Evolutionary conservation across 2,329 filamentous ascomycete genomes (phyloP).

Genomic region (Talaromyces pinophilus): DNA sequence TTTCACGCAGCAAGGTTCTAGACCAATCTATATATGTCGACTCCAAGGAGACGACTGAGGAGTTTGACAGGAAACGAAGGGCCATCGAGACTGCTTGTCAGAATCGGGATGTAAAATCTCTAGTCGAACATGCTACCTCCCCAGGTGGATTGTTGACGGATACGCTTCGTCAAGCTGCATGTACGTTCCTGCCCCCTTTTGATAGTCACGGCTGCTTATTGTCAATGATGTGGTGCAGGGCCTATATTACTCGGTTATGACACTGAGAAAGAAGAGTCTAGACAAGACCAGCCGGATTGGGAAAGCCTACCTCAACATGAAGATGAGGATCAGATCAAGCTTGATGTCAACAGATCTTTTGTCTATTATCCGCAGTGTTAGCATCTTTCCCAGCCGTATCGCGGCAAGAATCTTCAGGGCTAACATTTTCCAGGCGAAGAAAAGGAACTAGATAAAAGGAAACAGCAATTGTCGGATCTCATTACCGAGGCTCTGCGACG

Average conservation of each 20-base stretch:
- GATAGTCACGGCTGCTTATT: conserved; percentile 12
- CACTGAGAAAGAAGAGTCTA: conserved; percentile 18
- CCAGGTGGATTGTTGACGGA: conserved; percentile 69
- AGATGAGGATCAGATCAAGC: conserved; percentile 86
- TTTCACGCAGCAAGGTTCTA: neutral
- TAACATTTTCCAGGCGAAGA: conserved; percentile 60
- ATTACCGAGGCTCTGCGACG: conserved; percentile 79
- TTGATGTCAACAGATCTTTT: conserved; percentile 96
- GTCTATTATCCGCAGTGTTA: conserved; percentile 88
- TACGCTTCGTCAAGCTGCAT: conserved; percentile 69
- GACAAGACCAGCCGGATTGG: conserved; percentile 50
- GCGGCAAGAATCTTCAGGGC: neutral
- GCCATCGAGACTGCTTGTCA: conserved; percentile 63
- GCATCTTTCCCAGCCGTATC: conserved; percentile 33
- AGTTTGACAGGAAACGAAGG: conserved; percentile 41
- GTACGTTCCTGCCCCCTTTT: conserved; percentile 56
- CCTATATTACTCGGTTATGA: conserved; percentile 52
- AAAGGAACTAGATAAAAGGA: conserved; percentile 68
- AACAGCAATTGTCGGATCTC: conserved; percentile 73
- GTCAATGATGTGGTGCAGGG: conserved; percentile 35
- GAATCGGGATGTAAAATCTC: conserved; percentile 56
- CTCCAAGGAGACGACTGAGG: conserved; percentile 16
- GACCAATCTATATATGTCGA: conserved; percentile 9
- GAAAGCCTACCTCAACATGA: conserved; percentile 68
- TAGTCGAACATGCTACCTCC: conserved; percentile 62